Percentiles rank a stretch among this genome's conserved stretches.
These are phyloP conservation scores for Talaromyces piceae DNA, from an alignment of 2,329 filamentous ascomycete species.

Conservation along the genomic window DNA sequence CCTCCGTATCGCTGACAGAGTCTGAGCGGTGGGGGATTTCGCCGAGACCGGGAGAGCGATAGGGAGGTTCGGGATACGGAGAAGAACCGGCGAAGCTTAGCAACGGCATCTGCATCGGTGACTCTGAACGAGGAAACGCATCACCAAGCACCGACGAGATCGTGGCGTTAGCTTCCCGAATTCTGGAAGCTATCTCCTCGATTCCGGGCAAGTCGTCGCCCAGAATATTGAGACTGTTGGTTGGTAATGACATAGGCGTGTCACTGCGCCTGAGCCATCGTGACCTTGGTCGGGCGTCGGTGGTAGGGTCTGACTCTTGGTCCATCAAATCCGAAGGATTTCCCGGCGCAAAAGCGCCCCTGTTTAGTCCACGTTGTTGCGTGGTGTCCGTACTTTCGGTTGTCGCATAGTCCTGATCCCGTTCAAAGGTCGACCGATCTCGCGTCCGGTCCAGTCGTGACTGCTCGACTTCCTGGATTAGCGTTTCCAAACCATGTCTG, in stretches of 20 bases:
- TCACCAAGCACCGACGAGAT: slow-evolving; percentile 20
- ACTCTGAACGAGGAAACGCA: slow-evolving; percentile 19
- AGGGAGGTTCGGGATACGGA: not conserved
- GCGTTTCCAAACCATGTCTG: slow-evolving; percentile 29
- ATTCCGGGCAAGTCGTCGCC: slow-evolving; percentile 5
- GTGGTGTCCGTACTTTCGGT: slow-evolving; percentile 11
- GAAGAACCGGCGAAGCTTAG: not conserved
- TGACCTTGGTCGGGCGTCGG: slow-evolving; percentile 17
- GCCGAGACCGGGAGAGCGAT: slow-evolving; percentile 1
- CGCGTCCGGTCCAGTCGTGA: slow-evolving; percentile 20
- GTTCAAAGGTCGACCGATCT: slow-evolving; percentile 20
- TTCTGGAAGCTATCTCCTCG: slow-evolving; percentile 13
- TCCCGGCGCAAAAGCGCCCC: slow-evolving; percentile 6
- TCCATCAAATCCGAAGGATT: not conserved
- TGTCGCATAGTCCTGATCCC: slow-evolving; percentile 18
- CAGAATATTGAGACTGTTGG: slow-evolving; percentile 5
- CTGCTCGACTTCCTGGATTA: slow-evolving; percentile 34
- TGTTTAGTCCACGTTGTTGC: slow-evolving; percentile 13
- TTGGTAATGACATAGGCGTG: slow-evolving; percentile 14
- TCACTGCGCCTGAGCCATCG: slow-evolving; percentile 21
- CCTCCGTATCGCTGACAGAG: slow-evolving; percentile 17
- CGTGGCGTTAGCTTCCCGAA: slow-evolving; percentile 16
- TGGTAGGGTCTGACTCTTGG: slow-evolving; percentile 13
- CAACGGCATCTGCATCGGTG: slow-evolving; percentile 12
- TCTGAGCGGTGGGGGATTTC: slow-evolving; percentile 2